Base-by-base conservation (phyloP, 208 protist species). In the Borovskyia barvae region DNA sequence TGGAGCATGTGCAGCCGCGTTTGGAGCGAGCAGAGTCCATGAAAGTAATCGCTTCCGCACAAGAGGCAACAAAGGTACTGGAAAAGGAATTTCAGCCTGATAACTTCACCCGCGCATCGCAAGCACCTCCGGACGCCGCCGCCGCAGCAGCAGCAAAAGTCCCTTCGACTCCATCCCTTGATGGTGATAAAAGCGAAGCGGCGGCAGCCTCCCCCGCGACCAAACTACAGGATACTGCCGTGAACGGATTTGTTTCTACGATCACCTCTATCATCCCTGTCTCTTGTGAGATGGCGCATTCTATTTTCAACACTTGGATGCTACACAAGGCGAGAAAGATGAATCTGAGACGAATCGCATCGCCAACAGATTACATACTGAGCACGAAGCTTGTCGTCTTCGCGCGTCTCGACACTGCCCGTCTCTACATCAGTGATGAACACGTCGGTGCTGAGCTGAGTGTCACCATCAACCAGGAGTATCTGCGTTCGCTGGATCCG, bases 261-360 rank as follows among this genome's bases (percentile, higher is more conserved):
- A 72, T 78, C 37, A 70, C 49, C 28, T 50, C 47, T n/a, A 36
- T 73, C 40, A 42, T 93, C 14, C 87, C 87, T 11, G 60, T 90
- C 30, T 90, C 83, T 5, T 32, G 24, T 9, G 46, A 69, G 46
- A 68, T 93, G 9, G 77, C 80, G 0, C 68, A 87, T 48, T 74
- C 47, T n/a, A 57, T 90, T 20, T 86, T 78, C 60, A 64, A 83
- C 14, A 71, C 73, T n/a, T 93, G 81, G 80, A 46, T 74, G 30
- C 47, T 79, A 41, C 87, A 93, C 43, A 52, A 61, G 33, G 55
- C 73, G 9, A 66, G 77, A 41, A 52, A 79, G 48, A 59, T 55
- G n/a, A 87, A 90, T 48, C 47, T 90, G 15, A 75, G 79, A 48
- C 66, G 60, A 54, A 74, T 90, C 49, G 80, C 83, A 14, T 71